A percentile compares a stretch with the other conserved stretches of the same genome.
phyloP scores from a whole-genome alignment of 768 basidiomycete genomes.

The Arthromyces matolae region DNA sequence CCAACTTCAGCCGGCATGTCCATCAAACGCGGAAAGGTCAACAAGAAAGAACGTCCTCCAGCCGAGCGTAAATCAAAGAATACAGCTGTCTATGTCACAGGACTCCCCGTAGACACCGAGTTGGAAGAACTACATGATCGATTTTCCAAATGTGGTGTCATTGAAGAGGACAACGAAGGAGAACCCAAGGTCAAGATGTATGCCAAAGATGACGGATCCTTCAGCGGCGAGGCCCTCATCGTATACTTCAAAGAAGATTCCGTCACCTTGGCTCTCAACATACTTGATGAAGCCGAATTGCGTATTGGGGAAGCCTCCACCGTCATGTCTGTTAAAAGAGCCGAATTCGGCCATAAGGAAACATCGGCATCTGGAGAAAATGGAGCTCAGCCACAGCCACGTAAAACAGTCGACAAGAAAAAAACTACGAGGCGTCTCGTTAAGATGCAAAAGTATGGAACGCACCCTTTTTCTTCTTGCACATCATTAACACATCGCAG shows the following conservation, averaged over 20 bases:
- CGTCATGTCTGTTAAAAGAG: slow-evolving; percentile 69
- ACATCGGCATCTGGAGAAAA: slow-evolving; percentile 37
- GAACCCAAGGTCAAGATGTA: slow-evolving; percentile 96
- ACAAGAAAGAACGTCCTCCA: slow-evolving; percentile 41
- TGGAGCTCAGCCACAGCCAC: slow-evolving; percentile 47
- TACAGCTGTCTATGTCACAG: slow-evolving; percentile 87
- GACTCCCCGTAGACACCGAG: slow-evolving; percentile 75
- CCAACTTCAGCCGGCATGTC: slow-evolving; percentile 45
- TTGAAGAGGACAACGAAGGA: slow-evolving; percentile 90
- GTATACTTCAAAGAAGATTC: slow-evolving; percentile 98
- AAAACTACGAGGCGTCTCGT: slow-evolving; percentile 70
- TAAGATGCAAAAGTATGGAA: slow-evolving; percentile 77
- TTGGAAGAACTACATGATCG: slow-evolving; percentile 71
- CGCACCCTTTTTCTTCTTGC: not conserved
- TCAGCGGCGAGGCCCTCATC: slow-evolving; percentile 92
- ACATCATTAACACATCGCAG: slow-evolving; percentile 36
- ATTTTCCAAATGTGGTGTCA: slow-evolving; percentile 90
- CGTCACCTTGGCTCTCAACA: slow-evolving; percentile 76
- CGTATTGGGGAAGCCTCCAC: slow-evolving; percentile 74
- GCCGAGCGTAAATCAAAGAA: slow-evolving; percentile 78
- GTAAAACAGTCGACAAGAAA: slow-evolving; percentile 74
- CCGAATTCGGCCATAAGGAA: slow-evolving; percentile 75
- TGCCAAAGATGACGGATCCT: slow-evolving; percentile 78
- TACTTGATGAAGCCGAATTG: slow-evolving; percentile 91
- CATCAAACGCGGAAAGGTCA: slow-evolving; percentile 66